These are phyloP conservation scores for Citrus cavaleriei DNA, from an alignment of 345 rosid species.

Conservation along the genomic window DNA sequence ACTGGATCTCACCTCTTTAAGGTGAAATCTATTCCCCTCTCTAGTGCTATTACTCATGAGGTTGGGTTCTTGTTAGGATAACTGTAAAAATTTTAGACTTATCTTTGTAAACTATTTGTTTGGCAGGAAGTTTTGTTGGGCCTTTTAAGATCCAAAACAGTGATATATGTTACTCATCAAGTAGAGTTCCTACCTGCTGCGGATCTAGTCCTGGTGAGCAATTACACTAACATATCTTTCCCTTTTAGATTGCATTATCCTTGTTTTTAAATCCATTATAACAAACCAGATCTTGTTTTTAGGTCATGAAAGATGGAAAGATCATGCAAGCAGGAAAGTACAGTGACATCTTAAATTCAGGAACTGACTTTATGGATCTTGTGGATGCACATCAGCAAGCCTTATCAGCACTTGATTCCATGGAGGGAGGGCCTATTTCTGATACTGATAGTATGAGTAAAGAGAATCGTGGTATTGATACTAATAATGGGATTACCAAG, in stretches of 20 bases:
- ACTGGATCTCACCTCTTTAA: slow-evolving; percentile 69
- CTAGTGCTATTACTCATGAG: not conserved
- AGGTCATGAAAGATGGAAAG: slow-evolving; percentile 85
- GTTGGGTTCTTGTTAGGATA: not conserved
- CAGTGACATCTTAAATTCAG: slow-evolving; percentile 54
- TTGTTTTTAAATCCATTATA: not conserved
- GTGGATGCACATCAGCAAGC: slow-evolving; percentile 71
- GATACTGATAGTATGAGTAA: slow-evolving; percentile 18
- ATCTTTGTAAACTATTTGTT: not conserved
- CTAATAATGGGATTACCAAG: slow-evolving; percentile 11
- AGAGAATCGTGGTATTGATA: slow-evolving; percentile 19
- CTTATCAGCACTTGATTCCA: slow-evolving; percentile 46
- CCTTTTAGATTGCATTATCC: not conserved
- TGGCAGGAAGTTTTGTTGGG: slow-evolving; percentile 64
- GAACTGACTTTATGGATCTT: slow-evolving; percentile 75
- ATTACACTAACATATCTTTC: not conserved
- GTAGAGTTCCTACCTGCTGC: slow-evolving; percentile 79
- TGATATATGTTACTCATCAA: slow-evolving; percentile 82
- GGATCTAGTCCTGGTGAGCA: slow-evolving; percentile 67
- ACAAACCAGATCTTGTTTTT: slow-evolving; percentile 8
- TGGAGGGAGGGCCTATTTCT: slow-evolving; percentile 30
- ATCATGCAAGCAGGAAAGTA: slow-evolving; percentile 75
- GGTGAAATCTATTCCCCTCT: slow-evolving; percentile 25
- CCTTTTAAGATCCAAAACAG: slow-evolving; percentile 47
- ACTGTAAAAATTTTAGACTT: not conserved